phyloP scores from a whole-genome alignment of 495 filamentous ascomycete genomes.

The Neurospora sp. region DNA sequence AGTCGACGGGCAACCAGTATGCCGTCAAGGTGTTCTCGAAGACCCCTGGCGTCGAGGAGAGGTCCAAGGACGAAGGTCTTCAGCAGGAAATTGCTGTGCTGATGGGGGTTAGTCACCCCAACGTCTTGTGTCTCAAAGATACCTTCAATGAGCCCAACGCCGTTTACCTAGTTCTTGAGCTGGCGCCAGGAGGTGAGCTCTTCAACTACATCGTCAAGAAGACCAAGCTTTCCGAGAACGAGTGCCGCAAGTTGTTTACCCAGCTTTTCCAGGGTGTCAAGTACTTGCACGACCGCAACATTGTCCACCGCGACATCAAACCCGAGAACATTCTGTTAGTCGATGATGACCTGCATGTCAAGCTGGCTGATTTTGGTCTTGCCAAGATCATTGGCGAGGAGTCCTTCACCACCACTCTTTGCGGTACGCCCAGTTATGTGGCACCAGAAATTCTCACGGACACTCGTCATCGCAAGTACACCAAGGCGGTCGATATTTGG shows the following conservation, averaged over 20 bases:
- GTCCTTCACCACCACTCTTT: conserved; percentile 95
- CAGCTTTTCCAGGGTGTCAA: conserved; percentile 92
- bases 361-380: conserved; percentile 93
- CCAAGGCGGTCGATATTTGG: conserved; percentile 94
- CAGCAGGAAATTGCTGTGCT: conserved; percentile 94
- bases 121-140: conserved; percentile 87
- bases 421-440: conserved; percentile 92
- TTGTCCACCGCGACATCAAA: conserved; percentile 97
- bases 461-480: conserved; percentile 71
- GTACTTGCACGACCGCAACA: conserved; percentile 93
- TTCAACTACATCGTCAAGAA: conserved; percentile 92
- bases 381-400: conserved; percentile 99
- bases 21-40: conserved; percentile 94
- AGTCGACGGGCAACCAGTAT: conserved; percentile 68
- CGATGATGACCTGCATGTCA: conserved; percentile 75
- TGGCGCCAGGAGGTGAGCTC: conserved; percentile 85
- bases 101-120: conserved; percentile 94
- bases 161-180: conserved; percentile 85
- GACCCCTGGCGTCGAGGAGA: conserved; percentile 64
- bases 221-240: conserved; percentile 72
- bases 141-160: conserved; percentile 87
- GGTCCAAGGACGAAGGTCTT: conserved; percentile 70
- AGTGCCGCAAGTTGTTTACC: conserved; percentile 76
- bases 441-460: conserved; percentile 90
- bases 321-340: conserved; percentile 93